Evolutionary conservation across 306 rosid genomes (phyloP).

Genomic region (Vigna mungo): DNA sequence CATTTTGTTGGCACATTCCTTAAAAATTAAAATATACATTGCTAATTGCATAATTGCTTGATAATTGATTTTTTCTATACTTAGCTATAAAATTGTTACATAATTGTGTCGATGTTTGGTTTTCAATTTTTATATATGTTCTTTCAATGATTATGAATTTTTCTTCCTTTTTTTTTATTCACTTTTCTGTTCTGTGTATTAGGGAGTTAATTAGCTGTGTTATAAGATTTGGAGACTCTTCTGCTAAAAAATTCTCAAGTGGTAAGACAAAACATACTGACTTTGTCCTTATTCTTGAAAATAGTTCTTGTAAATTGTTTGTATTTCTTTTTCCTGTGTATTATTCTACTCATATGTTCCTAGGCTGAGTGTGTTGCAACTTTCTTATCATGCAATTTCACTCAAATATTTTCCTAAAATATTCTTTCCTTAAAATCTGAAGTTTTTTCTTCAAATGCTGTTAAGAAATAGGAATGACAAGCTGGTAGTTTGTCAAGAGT

Average conservation of each 20-base stretch:
- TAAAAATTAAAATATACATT: too few relatives aligned
- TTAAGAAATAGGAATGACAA: background rate
- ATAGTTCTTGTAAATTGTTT: background rate
- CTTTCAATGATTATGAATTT: too few relatives aligned
- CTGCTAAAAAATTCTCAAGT: conserved; percentile 70
- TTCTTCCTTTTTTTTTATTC: too few relatives aligned
- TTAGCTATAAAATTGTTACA: background rate
- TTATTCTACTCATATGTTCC: background rate
- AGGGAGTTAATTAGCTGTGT: conserved; percentile 74
- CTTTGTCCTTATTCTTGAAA: conserved; percentile 4
- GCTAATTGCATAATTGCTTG: background rate
- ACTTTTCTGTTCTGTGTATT: background rate
- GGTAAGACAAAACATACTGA: conserved; percentile 57
- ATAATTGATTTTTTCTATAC: background rate
- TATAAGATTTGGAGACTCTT: conserved; percentile 78
- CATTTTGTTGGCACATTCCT: too few relatives aligned
- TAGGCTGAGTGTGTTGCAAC: background rate
- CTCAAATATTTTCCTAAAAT: background rate
- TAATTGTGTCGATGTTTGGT: conserved; percentile 6
- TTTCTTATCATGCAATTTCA: background rate
- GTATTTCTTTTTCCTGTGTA: background rate
- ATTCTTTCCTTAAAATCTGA: background rate
- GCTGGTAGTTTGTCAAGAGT: background rate
- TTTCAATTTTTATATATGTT: background rate
- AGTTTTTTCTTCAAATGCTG: background rate